Base-by-base conservation (phyloP, 2,329 filamentous ascomycete species). In the Byssothecium circinans region DNA sequence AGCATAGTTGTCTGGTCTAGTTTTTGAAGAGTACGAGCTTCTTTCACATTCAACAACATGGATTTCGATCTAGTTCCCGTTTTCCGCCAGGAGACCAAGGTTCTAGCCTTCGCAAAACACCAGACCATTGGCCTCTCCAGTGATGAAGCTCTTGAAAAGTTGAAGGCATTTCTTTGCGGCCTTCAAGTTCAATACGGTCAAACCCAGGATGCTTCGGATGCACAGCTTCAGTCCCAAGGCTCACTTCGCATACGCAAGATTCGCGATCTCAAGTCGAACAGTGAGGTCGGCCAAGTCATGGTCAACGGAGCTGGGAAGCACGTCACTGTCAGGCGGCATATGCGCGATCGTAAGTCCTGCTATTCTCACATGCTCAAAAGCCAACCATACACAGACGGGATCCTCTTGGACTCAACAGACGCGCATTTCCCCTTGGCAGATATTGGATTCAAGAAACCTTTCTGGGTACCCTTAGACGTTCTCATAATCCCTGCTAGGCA, bases 391-490 rank as follows among this genome's bases (percentile, higher is more conserved):
- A 27, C 25, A 27, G 25, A 18, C 17, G 3, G 15, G 6, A 36
- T 19, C 12, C 10, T 23, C n/a, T 15, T 39, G 4, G 17, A 38
- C 3, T 12, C 15, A 1, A 29, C 25, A 10, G 27, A 7, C 12
- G n/a, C 11, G 15, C 43, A 38, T 22, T 12, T 45, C 3, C 33
- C 39, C 1, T n/a, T 47, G 3, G 45, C 39, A 11, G 40, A 47
- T 14, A 38, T 47, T 12, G 45, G 39, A 8, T 22, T 17, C 19
- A 38, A 33, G 4, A 19, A 15, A 18, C 39, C 45, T 8, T 47
- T 38, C 18, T 47, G 39, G 45, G 22, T 42, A 20, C 38, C 45
- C 7, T 35, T 47, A 14, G 32, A 47, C 5, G 4, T 42, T 6
- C 30, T 47, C 8, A 15, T 8, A 3, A 11, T 43, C 14, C 18